These are phyloP conservation scores for Ligustrum vulgare DNA, from an alignment of 257 asterid genomes.

Conservation along the genomic window DNA sequence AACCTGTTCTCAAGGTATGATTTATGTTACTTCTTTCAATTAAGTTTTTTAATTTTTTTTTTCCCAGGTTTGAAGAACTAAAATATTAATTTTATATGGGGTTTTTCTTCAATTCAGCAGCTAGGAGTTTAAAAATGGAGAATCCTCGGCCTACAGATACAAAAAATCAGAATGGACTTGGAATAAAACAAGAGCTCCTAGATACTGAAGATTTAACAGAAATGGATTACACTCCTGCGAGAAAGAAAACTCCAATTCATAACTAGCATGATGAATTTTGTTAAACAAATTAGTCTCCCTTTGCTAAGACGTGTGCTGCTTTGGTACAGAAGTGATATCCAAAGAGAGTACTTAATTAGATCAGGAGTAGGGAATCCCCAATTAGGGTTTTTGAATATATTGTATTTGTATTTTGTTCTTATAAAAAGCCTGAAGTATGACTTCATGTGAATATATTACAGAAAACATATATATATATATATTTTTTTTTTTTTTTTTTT, in stretches of 20 bases:
- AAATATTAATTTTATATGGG: neutral
- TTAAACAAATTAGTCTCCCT: neutral
- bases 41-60: neutral
- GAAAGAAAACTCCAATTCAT: conserved; percentile 7
- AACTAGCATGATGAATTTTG: neutral
- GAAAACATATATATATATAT: neutral
- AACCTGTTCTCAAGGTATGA: neutral
- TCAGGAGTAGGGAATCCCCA: neutral
- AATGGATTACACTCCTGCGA: conserved; percentile 8
- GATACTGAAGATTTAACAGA: neutral
- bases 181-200: neutral
- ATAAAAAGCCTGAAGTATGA: too few relatives aligned
- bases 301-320: neutral
- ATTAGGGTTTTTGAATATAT: neutral
- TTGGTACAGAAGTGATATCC: neutral
- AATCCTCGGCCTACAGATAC: neutral
- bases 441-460: neutral
- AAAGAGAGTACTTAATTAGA: neutral
- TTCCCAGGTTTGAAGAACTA: neutral
- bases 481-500: too few relatives aligned
- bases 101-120: neutral
- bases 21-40: neutral
- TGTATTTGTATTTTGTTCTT: too few relatives aligned
- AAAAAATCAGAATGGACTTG: neutral
- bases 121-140: conserved; percentile 3